Base-by-base conservation (phyloP, 2,329 filamentous ascomycete genomes). In the Parastagonospora avenae region DNA sequence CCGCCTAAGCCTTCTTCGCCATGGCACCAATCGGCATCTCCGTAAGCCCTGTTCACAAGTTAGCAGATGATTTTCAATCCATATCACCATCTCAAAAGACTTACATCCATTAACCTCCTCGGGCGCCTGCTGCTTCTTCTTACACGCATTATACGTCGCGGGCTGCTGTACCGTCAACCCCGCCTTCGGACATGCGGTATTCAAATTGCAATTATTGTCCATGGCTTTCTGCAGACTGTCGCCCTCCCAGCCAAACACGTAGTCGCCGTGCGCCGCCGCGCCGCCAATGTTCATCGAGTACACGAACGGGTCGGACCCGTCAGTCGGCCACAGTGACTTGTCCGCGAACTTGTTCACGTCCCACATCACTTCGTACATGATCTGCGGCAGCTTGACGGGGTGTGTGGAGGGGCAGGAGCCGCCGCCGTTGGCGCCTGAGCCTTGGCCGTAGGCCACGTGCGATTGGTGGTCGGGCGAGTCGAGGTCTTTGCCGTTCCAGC, bases 401-500 rank as follows among this genome's bases (percentile, higher is more conserved):
- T 70, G 66, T 4, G 60, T 60, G 5, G 76, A 71, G 4, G 79
- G 79, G 75, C 79, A 81, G 29, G 70, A 62, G 46, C 78, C 78
- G 50, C 79, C 78, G 16, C 79, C 79, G 16, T 59, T 77, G 15
- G 78, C 78, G 12, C 78, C 78, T 8, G 68, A 65, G 39, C 77
- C 76, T 35, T 72, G 72, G 36, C 68, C 67, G 67, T 81, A 81
- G 16, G 77, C 71, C 15, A 80, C 76, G 66, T 80, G 79, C 55
- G 68, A 72, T 62, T 65, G 60, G 54, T 68, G 64, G 54, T 71
- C 60, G 14, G 68, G 68, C 2, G 62, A 67, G 47, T 71, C 68
- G 42, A 70, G 67, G 46, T 67, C 65, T 54, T 62, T 63, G 43
- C 63, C 67, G 41, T 69, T 59, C 64, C 64, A 66, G 59, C 63